Evolutionary conservation across 2,329 filamentous ascomycete genomes (phyloP), one percentile per base, ranked within the genome.

Genomic region (Lasiodiplodia theobromae): DNA sequence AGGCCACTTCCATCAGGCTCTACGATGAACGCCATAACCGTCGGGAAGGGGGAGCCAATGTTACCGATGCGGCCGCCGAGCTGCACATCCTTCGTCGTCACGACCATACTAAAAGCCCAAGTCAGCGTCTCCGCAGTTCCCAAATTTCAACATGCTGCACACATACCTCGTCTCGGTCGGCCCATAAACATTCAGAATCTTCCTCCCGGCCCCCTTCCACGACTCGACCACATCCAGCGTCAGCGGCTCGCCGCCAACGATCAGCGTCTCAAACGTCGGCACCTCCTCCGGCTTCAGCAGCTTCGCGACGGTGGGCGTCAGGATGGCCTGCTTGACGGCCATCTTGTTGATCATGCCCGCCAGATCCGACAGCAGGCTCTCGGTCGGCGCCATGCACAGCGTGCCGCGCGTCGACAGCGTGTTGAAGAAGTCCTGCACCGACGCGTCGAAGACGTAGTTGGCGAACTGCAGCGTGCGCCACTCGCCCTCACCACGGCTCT

Each of bases 1-100:
- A 65, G 28, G 44, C 44, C 34, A 2, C 38, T 25, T 14, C 44
- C 44, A 18, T 86, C 83, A 2, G 64, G 52, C 23, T 38, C 34
- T 4, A 67, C 47, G n/a, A 68, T 52, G 18, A 56, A 38, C 18
- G 54, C 54, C 38, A 23, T 23, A 7, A 40, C 66, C 6, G 31
- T 23, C 53, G 58, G 58, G 12, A 67, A 49, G 5, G 52, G 37
- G 1, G 18, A 8, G 3, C 65, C 65, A 16, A 67, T 67, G 31
- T 28, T 67, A 23, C 25, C 31, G 34, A 67, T 3, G 23, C 34
- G 16, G 21, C 54, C 53, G n/a, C 49, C 65, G 4, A 37, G 65
- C 53, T 21, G n/a, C 16, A 67, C 65, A 8, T 57, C 25, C 18
- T 25, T 34, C 28, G 31, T 37, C 14, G 65, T 67, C 52, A 67